Evolutionary conservation across 1,284 basidiomycete species (phyloP), one percentile per base, ranked within the genome.

Genomic region (Exobasidium rhododendri): DNA sequence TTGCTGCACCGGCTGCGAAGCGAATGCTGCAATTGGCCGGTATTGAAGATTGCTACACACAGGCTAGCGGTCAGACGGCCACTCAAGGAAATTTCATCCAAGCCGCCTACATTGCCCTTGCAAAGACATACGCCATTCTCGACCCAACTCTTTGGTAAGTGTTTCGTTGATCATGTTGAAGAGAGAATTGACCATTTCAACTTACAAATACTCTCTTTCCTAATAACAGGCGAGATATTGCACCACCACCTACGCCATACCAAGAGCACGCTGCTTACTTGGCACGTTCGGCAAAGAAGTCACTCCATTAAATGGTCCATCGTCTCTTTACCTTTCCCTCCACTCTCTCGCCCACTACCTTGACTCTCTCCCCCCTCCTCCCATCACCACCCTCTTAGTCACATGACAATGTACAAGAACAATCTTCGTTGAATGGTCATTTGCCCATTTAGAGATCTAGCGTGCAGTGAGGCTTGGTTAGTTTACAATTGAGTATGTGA

Each of bases 61-160:
- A 96, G 82, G 89, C 94, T 65, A 93, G 92, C 84, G 94, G 96
- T 82, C 94, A 91, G 74, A 99, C 96, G 59, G 92, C 94, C 53
- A 98, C 96, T 69, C 97, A 97, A 91, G 94, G 94, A 82, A 98
- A 98, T 86, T 97, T 97, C 87, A 88, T 98, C 85, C 97, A 97
- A 85, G 96, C 94, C 60, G 96, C 94, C 67, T 97, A 97, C 81
- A 89, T 87, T 79, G 94, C 96, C 61, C 90, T 98, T 82, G 91
- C 94, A 75, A 93, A 93, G 87, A 97, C 94, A 70, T 98, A 97
- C 83, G 83, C 88, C 55, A 93, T 96, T 90, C 89, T 97, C 71
- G 97, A 94, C 55, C 94, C 96, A 69, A 93, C 97, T 83, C 86
- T 98, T 79, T 98, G 94, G 94, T 56, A 62, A 51, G 47, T 50